Evolutionary conservation across 192 early-diverging fungal species (phyloP).

Genomic region (Coemansia erecta): DNA sequence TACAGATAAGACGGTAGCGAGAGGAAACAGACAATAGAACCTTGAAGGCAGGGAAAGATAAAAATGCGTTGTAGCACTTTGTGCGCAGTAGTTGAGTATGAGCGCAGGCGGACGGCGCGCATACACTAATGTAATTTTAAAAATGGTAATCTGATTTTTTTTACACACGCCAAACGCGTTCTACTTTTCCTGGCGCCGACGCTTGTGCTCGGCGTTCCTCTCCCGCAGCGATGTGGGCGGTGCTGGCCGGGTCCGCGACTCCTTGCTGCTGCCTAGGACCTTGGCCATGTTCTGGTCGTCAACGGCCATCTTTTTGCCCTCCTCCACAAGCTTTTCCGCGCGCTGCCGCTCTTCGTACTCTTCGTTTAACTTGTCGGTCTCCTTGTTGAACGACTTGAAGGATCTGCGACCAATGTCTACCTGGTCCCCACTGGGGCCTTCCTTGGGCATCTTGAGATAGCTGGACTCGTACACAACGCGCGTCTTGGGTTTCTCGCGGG

Average conservation of each 20-base stretch:
- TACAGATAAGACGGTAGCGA: too few species aligned
- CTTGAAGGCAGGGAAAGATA: too few species aligned
- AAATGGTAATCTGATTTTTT: too few species aligned
- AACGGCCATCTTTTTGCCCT: constrained; percentile 6
- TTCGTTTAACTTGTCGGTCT: constrained; percentile 18
- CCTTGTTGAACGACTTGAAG: constrained; percentile 41
- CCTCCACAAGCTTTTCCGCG: constrained; percentile 7
- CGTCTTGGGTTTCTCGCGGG: constrained; percentile 12
- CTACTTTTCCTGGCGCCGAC: constrained; percentile 11
- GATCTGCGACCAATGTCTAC: constrained; percentile 28
- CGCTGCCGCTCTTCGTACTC: constrained; percentile 15
- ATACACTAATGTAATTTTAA: too few species aligned
- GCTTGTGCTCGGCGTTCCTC: constrained; percentile 25
- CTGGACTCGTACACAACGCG: constrained; percentile 45
- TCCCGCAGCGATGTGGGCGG: constrained; percentile 16
- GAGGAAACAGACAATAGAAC: too few species aligned
- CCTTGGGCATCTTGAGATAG: constrained; percentile 41
- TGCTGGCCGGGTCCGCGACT: not conserved
- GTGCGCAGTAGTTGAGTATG: too few species aligned
- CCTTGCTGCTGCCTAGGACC: constrained; percentile 12
- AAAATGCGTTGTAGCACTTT: too few species aligned
- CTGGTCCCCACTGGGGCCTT: constrained; percentile 3
- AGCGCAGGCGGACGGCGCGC: too few species aligned
- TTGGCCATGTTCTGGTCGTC: constrained; percentile 27
- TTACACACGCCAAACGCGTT: not conserved